A percentile compares a stretch with the other conserved stretches of the same genome.
Conservation (phyloP, 192 early-diverging fungal species). For the Chytriomyces hyalinus region DNA sequence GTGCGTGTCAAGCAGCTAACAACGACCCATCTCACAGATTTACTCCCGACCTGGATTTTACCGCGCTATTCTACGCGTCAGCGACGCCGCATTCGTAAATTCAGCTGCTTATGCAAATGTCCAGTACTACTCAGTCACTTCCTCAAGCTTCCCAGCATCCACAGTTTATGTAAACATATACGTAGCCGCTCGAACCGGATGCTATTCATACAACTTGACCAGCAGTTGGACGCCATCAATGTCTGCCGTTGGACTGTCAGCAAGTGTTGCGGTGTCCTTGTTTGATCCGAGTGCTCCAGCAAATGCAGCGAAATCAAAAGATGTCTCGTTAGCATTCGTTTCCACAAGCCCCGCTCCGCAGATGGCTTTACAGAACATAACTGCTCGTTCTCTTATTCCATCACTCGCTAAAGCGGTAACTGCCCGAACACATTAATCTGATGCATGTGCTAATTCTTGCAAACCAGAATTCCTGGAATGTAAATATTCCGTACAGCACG, state of each 20-base stretch:
- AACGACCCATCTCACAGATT: no score
- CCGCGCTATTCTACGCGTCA: slow-evolving; percentile 8
- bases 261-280: background rate
- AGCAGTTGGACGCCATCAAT: background rate
- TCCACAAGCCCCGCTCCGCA: slow-evolving; percentile 4
- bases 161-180: background rate
- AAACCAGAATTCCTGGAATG: slow-evolving; percentile 6
- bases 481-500: background rate
- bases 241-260: background rate
- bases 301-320: background rate
- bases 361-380: background rate
- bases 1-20: no score
- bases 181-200: background rate
- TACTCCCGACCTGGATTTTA: background rate
- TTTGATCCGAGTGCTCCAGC: background rate
- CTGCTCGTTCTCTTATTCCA: background rate
- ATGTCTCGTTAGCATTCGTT: slow-evolving; percentile 5
- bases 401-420: background rate
- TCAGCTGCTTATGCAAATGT: background rate
- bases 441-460: background rate
- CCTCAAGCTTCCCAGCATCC: background rate
- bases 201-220: slow-evolving; percentile 5
- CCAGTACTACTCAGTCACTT: background rate
- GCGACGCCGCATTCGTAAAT: slow-evolving; percentile 7
- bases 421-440: no score